These are phyloP conservation scores for Carex pumila DNA, from an alignment of 176 grass and related monocot species.

Conservation along the genomic window DNA sequence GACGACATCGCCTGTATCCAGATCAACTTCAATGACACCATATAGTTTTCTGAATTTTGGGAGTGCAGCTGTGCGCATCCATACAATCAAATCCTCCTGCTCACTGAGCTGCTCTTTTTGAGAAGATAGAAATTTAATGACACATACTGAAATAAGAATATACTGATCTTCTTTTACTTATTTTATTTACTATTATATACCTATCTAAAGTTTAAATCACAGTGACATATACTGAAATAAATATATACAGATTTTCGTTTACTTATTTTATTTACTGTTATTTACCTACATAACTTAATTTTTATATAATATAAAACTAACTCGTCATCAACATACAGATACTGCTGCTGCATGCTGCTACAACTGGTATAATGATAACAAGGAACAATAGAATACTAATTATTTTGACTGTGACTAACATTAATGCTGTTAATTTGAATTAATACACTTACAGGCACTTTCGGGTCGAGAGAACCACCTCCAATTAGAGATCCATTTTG, in stretches of 20 bases:
- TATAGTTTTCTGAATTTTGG: conserved; percentile 86
- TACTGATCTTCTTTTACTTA: neutral
- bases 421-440: neutral
- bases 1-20: conserved; percentile 47
- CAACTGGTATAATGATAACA: neutral
- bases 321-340: neutral
- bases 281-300: neutral
- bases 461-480: conserved; percentile 66
- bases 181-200: neutral
- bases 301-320: neutral
- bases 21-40: conserved; percentile 69
- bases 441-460: conserved; percentile 53
- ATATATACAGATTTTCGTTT: neutral
- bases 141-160: no score
- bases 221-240: neutral
- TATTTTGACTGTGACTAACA: neutral
- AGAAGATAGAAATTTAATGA: neutral
- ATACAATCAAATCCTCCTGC: conserved; percentile 92
- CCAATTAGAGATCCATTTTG: conserved; percentile 90
- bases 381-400: neutral
- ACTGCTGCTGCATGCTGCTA: neutral
- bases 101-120: conserved; percentile 50
- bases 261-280: neutral
- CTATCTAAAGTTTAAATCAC: no score
- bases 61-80: conserved; percentile 88